Evolutionary conservation across 208 protist species (phyloP).

Genomic region (Leishmania lainsoni): DNA sequence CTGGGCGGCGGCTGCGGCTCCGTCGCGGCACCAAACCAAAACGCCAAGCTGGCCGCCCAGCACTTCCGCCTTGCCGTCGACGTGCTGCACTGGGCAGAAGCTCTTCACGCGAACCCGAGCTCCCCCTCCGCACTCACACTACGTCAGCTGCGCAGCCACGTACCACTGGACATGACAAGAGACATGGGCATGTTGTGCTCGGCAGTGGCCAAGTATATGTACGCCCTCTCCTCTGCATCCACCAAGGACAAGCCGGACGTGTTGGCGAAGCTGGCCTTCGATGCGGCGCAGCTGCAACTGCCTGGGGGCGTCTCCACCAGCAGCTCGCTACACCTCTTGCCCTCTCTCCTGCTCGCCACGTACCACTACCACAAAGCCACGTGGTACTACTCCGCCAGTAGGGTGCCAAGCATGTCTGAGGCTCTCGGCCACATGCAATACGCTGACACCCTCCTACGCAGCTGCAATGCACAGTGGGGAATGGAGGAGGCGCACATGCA

Average conservation of each 20-base stretch:
- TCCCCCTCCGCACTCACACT: constrained; percentile 38
- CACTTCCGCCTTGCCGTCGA: constrained; percentile 41
- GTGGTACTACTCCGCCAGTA: constrained; percentile 45
- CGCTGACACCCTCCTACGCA: constrained; percentile 49
- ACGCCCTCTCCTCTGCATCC: constrained; percentile 54
- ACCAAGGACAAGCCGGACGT: constrained; percentile 48
- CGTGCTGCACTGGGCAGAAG: constrained; percentile 31
- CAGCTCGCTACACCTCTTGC: constrained; percentile 43
- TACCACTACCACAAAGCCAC: constrained; percentile 70
- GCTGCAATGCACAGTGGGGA: constrained; percentile 28
- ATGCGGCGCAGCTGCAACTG: constrained; percentile 37
- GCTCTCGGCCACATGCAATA: constrained; percentile 73
- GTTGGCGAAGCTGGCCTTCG: constrained; percentile 61
- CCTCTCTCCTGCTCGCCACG: constrained; percentile 55
- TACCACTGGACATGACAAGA: constrained; percentile 39
- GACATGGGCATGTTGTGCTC: constrained; percentile 42
- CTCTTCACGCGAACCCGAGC: constrained; percentile 23
- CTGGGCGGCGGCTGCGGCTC: constrained; percentile 19
- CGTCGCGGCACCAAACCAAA: constrained; percentile 35
- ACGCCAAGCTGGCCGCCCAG: constrained; percentile 59
- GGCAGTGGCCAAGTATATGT: constrained; percentile 72
- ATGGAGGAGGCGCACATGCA: constrained; percentile 25
- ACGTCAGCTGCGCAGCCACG: constrained; percentile 33
- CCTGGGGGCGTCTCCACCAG: constrained; percentile 19
- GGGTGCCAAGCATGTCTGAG: constrained; percentile 57